phyloP scores from a whole-genome alignment of 805 yeast genomes.

The Schwanniomyces polymorphus region DNA sequence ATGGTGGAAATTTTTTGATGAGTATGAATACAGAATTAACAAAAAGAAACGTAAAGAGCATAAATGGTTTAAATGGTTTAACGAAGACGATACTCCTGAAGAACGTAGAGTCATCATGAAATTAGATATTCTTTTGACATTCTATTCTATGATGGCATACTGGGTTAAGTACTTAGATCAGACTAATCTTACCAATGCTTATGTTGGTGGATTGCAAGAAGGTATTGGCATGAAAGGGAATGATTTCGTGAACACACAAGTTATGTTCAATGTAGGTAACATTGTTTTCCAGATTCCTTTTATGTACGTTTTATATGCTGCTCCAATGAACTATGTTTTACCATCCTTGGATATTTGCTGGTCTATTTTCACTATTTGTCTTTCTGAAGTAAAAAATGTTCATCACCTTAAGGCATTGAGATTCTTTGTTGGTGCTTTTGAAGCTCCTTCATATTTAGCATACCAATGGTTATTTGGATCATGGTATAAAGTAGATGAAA shows the following conservation, averaged over 20 bases:
- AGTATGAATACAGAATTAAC: slow-evolving; percentile 53
- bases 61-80: slow-evolving; percentile 43
- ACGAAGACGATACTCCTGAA: slow-evolving; percentile 42
- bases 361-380: slow-evolving; percentile 60
- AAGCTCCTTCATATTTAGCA: slow-evolving; percentile 47
- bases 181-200: slow-evolving; percentile 58
- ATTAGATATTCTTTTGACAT: slow-evolving; percentile 21
- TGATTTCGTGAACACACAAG: slow-evolving; percentile 56
- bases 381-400: slow-evolving; percentile 47
- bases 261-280: slow-evolving; percentile 55
- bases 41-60: slow-evolving; percentile 17
- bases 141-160: slow-evolving; percentile 37
- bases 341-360: slow-evolving; percentile 60
- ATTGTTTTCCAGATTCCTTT: slow-evolving; percentile 61
- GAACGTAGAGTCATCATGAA: slow-evolving; percentile 21
- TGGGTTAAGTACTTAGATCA: slow-evolving; percentile 65
- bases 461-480: slow-evolving; percentile 48
- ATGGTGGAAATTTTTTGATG: slow-evolving; percentile 38
- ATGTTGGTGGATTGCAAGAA: slow-evolving; percentile 59
- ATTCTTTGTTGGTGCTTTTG: slow-evolving; percentile 64
- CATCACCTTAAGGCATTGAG: slow-evolving; percentile 55
- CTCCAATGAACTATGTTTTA: slow-evolving; percentile 49
- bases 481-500: slow-evolving; percentile 23
- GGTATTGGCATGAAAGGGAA: slow-evolving; percentile 55
- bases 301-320: slow-evolving; percentile 50